phyloP scores from a whole-genome alignment of 331 rosid species.

The Erythrophleum ivorense region DNA sequence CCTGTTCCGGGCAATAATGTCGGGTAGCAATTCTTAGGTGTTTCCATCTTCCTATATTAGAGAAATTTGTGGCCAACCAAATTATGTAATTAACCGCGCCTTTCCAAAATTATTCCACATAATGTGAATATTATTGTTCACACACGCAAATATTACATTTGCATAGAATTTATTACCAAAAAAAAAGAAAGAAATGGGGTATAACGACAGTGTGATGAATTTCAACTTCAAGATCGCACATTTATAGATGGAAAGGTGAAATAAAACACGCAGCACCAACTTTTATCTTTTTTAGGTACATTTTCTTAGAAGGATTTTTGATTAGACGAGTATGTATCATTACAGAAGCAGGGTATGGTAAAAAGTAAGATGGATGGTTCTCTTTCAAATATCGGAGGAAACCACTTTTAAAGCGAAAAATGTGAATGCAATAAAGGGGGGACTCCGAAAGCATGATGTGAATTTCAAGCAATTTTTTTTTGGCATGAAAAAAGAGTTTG shows the following conservation, averaged over 20 bases:
- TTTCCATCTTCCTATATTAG: background rate
- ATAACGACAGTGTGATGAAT: background rate
- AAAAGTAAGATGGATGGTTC: conserved; percentile 30
- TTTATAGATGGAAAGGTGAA: background rate
- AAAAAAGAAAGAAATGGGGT: too few species aligned
- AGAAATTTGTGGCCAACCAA: background rate
- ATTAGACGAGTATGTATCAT: conserved; percentile 35
- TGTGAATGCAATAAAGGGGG: conserved; percentile 24
- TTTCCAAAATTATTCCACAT: background rate
- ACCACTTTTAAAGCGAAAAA: conserved; percentile 19
- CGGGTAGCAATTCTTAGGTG: background rate
- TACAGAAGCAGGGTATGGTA: conserved; percentile 27
- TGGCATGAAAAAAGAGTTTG: background rate
- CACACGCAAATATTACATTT: background rate
- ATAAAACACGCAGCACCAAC: background rate
- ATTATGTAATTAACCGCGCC: background rate
- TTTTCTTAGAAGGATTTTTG: conserved; percentile 29
- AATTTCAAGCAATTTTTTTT: background rate
- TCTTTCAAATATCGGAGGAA: conserved; percentile 24
- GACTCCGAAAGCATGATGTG: conserved; percentile 21
- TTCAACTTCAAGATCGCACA: background rate
- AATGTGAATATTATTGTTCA: background rate
- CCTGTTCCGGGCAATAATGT: conserved; percentile 39
- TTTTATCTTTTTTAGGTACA: conserved; percentile 28
- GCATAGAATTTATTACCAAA: too few species aligned